Conservation (phyloP, 371 early-diverging fungal species). For the Apophysomyces sp. region DNA sequence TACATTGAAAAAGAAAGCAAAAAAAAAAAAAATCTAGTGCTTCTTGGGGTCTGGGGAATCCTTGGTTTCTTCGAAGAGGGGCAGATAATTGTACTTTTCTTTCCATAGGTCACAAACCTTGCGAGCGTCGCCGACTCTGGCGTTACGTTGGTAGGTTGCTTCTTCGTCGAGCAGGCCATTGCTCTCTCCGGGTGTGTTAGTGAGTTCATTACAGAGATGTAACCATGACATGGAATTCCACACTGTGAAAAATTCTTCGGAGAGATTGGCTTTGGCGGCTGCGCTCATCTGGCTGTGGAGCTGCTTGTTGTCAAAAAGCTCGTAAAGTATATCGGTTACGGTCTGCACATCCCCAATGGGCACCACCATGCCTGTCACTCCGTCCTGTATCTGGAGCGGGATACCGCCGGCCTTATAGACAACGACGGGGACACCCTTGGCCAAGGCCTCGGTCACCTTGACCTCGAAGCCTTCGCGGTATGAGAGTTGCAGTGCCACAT, state of each 20-base stretch:
- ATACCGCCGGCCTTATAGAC: constrained; percentile 79
- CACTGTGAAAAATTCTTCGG: constrained; percentile 71
- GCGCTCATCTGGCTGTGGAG: constrained; percentile 44
- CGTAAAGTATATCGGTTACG: constrained; percentile 60
- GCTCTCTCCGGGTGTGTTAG: constrained; percentile 30
- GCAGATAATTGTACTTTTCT: constrained; percentile 32
- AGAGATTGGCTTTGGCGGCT: constrained; percentile 44
- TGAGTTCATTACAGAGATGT: constrained; percentile 57
- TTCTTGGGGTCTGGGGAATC: no score
- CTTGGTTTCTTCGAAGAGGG: not conserved
- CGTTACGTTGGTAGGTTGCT: constrained; percentile 15
- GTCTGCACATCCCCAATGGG: constrained; percentile 59
- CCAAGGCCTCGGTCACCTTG: constrained; percentile 87
- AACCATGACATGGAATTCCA: constrained; percentile 71
- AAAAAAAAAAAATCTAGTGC: not conserved
- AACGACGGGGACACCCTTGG: constrained; percentile 69
- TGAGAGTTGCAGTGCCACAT: constrained; percentile 78
- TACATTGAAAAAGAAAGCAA: not conserved
- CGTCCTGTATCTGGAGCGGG: constrained; percentile 74
- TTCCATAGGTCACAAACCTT: constrained; percentile 39
- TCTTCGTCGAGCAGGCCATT: constrained; percentile 20
- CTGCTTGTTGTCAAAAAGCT: constrained; percentile 41
- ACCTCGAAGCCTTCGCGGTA: constrained; percentile 89
- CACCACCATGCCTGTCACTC: constrained; percentile 66
- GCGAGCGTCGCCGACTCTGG: constrained; percentile 24